These are phyloP conservation scores for Exophiala aquamarina DNA, from an alignment of 2,329 filamentous ascomycete species.

Conservation along the genomic window DNA sequence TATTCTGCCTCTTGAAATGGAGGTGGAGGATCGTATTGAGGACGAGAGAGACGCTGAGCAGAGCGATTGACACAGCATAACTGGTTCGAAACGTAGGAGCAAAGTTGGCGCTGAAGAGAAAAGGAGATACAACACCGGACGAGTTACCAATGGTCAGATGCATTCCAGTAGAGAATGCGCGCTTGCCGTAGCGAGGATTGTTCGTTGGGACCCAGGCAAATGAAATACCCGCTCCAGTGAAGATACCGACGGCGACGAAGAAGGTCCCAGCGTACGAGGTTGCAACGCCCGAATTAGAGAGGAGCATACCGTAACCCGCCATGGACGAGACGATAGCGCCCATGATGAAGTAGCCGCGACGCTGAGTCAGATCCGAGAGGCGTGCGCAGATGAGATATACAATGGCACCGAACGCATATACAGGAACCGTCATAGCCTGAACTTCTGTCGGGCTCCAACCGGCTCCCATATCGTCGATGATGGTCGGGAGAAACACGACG, in stretches of 20 bases:
- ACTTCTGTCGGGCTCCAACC: conserved; percentile 34
- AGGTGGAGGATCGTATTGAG: conserved; percentile 57
- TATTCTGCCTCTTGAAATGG: conserved; percentile 52
- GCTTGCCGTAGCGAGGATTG: conserved; percentile 70
- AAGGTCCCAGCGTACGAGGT: conserved; percentile 75
- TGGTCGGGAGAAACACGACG: conserved; percentile 37
- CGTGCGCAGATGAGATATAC: conserved; percentile 65
- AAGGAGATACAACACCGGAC: conserved; percentile 70
- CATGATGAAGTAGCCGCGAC: conserved; percentile 63
- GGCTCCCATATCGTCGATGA: conserved; percentile 40
- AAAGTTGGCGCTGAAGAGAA: conserved; percentile 47
- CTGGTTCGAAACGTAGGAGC: conserved; percentile 58
- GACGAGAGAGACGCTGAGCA: conserved; percentile 55
- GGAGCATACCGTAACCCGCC: conserved; percentile 66
- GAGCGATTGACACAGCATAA: conserved; percentile 58
- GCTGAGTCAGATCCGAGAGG: conserved; percentile 66
- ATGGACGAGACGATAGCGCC: conserved; percentile 62
- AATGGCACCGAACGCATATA: conserved; percentile 73
- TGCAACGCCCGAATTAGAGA: conserved; percentile 58
- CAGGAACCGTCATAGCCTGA: conserved; percentile 76
- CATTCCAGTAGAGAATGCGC: conserved; percentile 68
- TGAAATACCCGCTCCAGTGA: conserved; percentile 57
- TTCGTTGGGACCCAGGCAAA: conserved; percentile 63
- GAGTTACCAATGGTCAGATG: conserved; percentile 70
- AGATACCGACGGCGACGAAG: conserved; percentile 69